Evolutionary conservation across 2,329 filamentous ascomycete genomes (phyloP).

Genomic region (Lithohypha guttulata): DNA sequence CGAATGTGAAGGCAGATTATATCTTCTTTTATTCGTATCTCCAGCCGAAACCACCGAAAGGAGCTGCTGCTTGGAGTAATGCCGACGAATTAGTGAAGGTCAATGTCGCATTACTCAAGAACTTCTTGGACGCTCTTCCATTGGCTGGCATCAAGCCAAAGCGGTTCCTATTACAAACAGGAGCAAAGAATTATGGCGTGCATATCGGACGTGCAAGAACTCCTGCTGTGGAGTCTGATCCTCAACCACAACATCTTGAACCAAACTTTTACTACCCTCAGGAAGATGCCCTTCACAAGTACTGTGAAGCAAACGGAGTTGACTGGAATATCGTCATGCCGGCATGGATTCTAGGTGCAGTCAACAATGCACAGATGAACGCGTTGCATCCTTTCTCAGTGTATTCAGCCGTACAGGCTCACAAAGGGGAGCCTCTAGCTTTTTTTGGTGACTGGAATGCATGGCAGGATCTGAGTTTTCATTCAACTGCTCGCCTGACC

Average conservation of each 20-base stretch:
- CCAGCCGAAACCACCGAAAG: conserved; percentile 38
- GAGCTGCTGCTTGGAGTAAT: conserved; percentile 38
- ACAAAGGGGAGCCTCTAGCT: conserved; percentile 31
- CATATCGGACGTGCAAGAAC: conserved; percentile 37
- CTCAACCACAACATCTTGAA: conserved; percentile 32
- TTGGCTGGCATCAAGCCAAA: conserved; percentile 34
- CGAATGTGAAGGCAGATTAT: conserved; percentile 28
- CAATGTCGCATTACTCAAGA: conserved; percentile 36
- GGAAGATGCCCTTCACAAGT: conserved; percentile 39
- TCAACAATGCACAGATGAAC: conserved; percentile 34
- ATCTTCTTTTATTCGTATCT: conserved; percentile 47
- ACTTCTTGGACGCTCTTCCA: conserved; percentile 38
- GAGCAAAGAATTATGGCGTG: conserved; percentile 43
- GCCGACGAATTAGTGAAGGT: conserved; percentile 40
- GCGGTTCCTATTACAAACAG: conserved; percentile 41
- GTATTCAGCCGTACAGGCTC: conserved; percentile 39
- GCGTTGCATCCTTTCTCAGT: conserved; percentile 38
- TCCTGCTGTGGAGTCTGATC: conserved; percentile 38
- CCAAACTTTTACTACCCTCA: conserved; percentile 48
- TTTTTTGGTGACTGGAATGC: conserved; percentile 35
- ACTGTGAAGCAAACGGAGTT: conserved; percentile 28
- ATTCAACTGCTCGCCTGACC: conserved; percentile 38
- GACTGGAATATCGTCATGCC: conserved; percentile 41
- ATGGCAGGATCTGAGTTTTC: conserved; percentile 36
- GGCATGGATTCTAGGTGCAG: conserved; percentile 32